Evolutionary conservation across 345 rosid species (phyloP).

Genomic region (Gossypium sturtianum): DNA sequence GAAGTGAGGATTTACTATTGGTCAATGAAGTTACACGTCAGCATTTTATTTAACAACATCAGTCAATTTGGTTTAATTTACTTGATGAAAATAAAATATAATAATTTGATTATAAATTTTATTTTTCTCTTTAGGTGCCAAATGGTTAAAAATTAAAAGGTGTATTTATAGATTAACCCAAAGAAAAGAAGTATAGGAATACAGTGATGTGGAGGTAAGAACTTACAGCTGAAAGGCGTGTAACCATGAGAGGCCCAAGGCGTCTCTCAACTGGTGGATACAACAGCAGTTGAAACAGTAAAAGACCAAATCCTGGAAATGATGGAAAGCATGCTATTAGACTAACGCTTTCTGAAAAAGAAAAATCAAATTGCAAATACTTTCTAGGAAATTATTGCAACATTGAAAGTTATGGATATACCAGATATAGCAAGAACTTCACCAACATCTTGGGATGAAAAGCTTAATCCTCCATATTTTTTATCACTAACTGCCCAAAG

Average conservation of each 20-base stretch:
- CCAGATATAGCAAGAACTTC: constrained; percentile 64
- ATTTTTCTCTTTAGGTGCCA: not conserved
- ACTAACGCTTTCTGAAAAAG: not conserved
- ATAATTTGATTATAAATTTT: not conserved
- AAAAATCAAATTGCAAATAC: not conserved
- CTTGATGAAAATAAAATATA: not conserved
- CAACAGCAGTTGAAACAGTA: constrained; percentile 46
- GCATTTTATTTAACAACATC: not conserved
- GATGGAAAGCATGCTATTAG: not conserved
- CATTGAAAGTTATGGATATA: constrained; percentile 1
- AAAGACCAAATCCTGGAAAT: constrained; percentile 40
- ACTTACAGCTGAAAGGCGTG: constrained; percentile 44
- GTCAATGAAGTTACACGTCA: not conserved
- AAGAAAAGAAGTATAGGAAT: not conserved
- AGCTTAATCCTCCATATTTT: constrained; percentile 57
- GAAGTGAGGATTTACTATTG: not conserved
- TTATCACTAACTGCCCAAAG: constrained; percentile 62
- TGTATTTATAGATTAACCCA: not conserved
- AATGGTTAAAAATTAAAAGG: not conserved
- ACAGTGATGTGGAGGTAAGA: not conserved
- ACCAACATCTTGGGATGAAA: constrained; percentile 60
- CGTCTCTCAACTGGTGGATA: constrained; percentile 39
- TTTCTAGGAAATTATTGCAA: not conserved
- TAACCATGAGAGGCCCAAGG: constrained; percentile 38
- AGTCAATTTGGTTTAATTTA: not conserved